Conservation (phyloP, 805 yeast species). For the Kodamaea kaohsiungensis region DNA sequence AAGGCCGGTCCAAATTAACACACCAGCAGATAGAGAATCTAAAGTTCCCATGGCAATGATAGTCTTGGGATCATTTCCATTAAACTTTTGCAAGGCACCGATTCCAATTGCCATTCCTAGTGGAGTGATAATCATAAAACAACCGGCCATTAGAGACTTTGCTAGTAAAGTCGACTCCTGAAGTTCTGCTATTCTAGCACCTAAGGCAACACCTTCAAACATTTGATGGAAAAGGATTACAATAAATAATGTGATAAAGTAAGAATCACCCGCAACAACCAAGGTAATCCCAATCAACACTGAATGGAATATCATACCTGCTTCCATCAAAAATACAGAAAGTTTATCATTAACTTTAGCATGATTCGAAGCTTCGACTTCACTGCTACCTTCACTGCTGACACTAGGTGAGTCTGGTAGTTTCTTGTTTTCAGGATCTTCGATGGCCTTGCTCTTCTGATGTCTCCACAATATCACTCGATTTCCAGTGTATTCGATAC, state of each 20-base stretch:
- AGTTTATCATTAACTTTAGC: slow-evolving; percentile 13
- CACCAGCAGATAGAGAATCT: slow-evolving; percentile 37
- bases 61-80: slow-evolving; percentile 30
- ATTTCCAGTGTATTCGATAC: slow-evolving; percentile 19
- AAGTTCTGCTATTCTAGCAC: slow-evolving; percentile 24
- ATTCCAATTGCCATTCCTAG: slow-evolving; percentile 35
- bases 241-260: slow-evolving; percentile 29
- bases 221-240: slow-evolving; percentile 34
- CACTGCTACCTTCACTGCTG: not conserved
- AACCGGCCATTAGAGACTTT: slow-evolving; percentile 22
- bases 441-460: not conserved
- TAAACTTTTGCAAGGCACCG: slow-evolving; percentile 26
- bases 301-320: slow-evolving; percentile 35
- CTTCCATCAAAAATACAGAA: slow-evolving; percentile 21
- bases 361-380: not conserved
- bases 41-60: slow-evolving; percentile 34
- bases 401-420: not conserved
- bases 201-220: slow-evolving; percentile 34
- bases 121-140: slow-evolving; percentile 27
- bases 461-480: not conserved
- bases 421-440: not conserved
- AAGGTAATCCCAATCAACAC: slow-evolving; percentile 29
- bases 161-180: slow-evolving; percentile 8
- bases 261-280: slow-evolving; percentile 31
- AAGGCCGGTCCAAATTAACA: slow-evolving; percentile 33